These are phyloP conservation scores for Saccharomycopsis synnaedendra DNA, from an alignment of 805 yeast genomes.

Conservation along the genomic window DNA sequence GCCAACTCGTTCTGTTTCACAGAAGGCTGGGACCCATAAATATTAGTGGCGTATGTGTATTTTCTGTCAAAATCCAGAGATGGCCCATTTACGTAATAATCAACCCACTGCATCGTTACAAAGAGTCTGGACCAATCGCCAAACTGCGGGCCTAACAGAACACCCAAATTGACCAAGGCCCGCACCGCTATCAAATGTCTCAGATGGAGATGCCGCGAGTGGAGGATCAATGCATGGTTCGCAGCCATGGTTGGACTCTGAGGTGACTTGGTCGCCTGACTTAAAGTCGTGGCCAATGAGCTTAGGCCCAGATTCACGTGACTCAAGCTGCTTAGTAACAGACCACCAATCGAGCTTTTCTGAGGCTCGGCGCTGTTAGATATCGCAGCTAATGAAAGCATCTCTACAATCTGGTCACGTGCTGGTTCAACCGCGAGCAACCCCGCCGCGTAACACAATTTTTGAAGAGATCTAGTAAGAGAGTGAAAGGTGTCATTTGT, in stretches of 20 bases:
- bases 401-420: conserved; percentile 44
- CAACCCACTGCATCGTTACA: conserved; percentile 68
- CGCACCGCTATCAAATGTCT: conserved; percentile 68
- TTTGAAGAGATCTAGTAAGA: conserved; percentile 64
- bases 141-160: conserved; percentile 71
- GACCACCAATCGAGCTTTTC: conserved; percentile 11
- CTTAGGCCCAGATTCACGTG: conserved; percentile 5
- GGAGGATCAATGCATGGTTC: conserved; percentile 17
- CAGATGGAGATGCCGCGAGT: conserved; percentile 40
- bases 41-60: conserved; percentile 14
- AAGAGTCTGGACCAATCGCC: conserved; percentile 58
- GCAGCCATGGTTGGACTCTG: conserved; percentile 1
- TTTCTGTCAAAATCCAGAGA: conserved; percentile 27
- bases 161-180: conserved; percentile 66
- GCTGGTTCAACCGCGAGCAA: conserved; percentile 44
- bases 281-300: conserved; percentile 8
- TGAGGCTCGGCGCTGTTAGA: conserved; percentile 24
- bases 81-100: conserved; percentile 58
- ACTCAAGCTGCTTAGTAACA: conserved; percentile 15
- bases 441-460: conserved; percentile 75
- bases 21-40: conserved; percentile 20
- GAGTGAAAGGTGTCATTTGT: conserved; percentile 62
- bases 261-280: conserved; percentile 3
- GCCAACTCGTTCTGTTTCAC: conserved; percentile 29
- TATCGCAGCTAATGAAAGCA: conserved; percentile 36